Evolutionary conservation across 2,329 filamentous ascomycete species (phyloP).

Genomic region (Aspergillus arachidicola): DNA sequence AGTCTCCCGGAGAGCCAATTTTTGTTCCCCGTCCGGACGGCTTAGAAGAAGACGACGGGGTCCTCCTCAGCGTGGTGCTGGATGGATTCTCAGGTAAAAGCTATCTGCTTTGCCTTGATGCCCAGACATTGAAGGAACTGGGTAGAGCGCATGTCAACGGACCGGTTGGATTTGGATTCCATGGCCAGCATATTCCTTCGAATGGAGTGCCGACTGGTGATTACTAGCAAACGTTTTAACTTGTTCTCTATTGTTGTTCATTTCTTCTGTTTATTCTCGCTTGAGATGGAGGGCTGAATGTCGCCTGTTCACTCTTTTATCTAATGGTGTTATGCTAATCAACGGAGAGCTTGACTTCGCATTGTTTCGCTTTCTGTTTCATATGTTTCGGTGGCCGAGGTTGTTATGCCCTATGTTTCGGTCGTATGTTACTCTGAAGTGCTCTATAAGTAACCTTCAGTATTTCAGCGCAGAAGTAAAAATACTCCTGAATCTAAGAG

Average conservation of each 20-base stretch:
- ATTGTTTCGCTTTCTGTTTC: too few species aligned
- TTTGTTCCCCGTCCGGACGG: slow-evolving; percentile 47
- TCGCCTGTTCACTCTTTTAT: not conserved
- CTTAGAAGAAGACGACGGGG: slow-evolving; percentile 54
- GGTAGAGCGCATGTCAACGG: slow-evolving; percentile 54
- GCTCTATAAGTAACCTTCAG: too few species aligned
- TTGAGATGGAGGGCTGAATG: not conserved
- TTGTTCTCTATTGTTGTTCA: not conserved
- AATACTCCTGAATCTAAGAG: not conserved
- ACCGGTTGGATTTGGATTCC: slow-evolving; percentile 56
- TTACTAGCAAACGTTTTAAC: slow-evolving; percentile 17
- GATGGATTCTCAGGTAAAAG: slow-evolving; percentile 54
- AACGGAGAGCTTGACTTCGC: not conserved
- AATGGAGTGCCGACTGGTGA: slow-evolving; percentile 30
- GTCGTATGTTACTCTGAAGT: too few species aligned
- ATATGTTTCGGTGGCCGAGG: too few species aligned
- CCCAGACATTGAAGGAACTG: slow-evolving; percentile 52
- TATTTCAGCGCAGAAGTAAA: not conserved
- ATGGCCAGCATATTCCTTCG: slow-evolving; percentile 47
- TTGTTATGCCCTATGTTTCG: too few species aligned
- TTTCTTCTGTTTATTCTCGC: not conserved
- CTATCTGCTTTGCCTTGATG: slow-evolving; percentile 56
- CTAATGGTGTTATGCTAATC: not conserved
- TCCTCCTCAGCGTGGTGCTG: slow-evolving; percentile 56
- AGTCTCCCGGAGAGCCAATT: slow-evolving; percentile 58